phyloP scores from a whole-genome alignment of 441 rosid genomes.

The Jatropha multifida region DNA sequence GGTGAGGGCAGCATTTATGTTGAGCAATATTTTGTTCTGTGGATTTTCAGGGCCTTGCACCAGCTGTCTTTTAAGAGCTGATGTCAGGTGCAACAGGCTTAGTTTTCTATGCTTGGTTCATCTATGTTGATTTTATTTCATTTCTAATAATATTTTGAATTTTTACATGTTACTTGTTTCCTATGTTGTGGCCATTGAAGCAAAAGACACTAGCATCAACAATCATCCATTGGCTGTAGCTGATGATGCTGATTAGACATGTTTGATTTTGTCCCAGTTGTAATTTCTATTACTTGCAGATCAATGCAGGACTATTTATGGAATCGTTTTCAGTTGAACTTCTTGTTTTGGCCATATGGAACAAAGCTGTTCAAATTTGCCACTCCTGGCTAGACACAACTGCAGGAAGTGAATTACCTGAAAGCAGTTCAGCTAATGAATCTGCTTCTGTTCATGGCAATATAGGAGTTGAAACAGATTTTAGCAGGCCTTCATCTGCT shows the following conservation, averaged over 20 bases:
- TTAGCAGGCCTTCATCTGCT: slow-evolving; percentile 43
- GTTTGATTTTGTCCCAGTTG: not conserved
- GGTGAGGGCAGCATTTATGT: slow-evolving; percentile 35
- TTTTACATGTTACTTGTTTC: too few species aligned
- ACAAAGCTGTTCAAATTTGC: slow-evolving; percentile 56
- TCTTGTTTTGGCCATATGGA: slow-evolving; percentile 71
- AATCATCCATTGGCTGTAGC: not conserved
- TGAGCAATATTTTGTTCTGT: not conserved
- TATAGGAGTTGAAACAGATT: slow-evolving; percentile 31
- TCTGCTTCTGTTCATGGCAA: slow-evolving; percentile 15
- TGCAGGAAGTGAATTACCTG: slow-evolving; percentile 32
- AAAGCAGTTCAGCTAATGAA: slow-evolving; percentile 32
- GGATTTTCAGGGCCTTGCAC: too few species aligned
- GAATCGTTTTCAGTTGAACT: slow-evolving; percentile 80
- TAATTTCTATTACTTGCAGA: slow-evolving; percentile 43
- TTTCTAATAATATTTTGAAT: not conserved
- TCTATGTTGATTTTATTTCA: not conserved
- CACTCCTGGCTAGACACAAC: slow-evolving; percentile 50
- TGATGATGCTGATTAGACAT: not conserved
- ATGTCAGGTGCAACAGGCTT: not conserved
- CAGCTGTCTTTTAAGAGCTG: not conserved
- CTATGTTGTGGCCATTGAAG: too few species aligned
- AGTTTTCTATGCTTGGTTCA: not conserved
- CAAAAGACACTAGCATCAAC: not conserved
- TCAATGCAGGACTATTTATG: slow-evolving; percentile 47